phyloP scores from a whole-genome alignment of 768 basidiomycete species.

The Boletus sp. region DNA sequence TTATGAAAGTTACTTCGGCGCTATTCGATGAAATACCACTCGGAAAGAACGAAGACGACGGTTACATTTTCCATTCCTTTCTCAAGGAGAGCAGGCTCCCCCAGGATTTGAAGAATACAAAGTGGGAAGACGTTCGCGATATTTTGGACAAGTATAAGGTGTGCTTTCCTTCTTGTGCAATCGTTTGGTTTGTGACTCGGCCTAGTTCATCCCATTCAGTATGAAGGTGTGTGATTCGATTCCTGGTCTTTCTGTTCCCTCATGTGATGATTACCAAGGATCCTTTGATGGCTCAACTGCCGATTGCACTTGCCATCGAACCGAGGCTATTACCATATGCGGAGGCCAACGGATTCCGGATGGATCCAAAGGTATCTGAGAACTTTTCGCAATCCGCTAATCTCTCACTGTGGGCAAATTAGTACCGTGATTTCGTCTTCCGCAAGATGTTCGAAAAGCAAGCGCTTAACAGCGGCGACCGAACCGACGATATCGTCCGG shows the following conservation, averaged over 20 bases:
- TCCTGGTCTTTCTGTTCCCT: neutral
- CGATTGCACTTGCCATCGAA: conserved; percentile 74
- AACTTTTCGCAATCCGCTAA: neutral
- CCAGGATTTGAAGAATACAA: conserved; percentile 53
- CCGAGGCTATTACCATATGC: conserved; percentile 72
- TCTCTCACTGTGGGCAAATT: conserved; percentile 13
- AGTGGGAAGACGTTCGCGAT: conserved; percentile 63
- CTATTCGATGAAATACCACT: conserved; percentile 65
- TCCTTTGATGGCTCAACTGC: conserved; percentile 75
- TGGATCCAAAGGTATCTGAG: conserved; percentile 67
- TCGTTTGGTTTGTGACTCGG: conserved; percentile 15
- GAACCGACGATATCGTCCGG: conserved; percentile 59
- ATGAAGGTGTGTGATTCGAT: conserved; percentile 48
- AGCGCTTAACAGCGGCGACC: conserved; percentile 46
- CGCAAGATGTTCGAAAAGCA: conserved; percentile 79
- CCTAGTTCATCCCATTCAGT: conserved; percentile 76
- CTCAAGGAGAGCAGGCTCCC: conserved; percentile 69
- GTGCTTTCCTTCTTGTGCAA: conserved; percentile 8
- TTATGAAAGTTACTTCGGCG: conserved; percentile 56
- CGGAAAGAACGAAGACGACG: conserved; percentile 76
- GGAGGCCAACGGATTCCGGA: conserved; percentile 68
- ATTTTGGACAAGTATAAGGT: conserved; percentile 73
- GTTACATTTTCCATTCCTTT: conserved; percentile 59
- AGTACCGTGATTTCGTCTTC: conserved; percentile 87
- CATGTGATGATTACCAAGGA: conserved; percentile 44